Percentiles rank a stretch among this genome's conserved stretches.
Evolutionary conservation across 805 yeast genomes (phyloP).

Genomic region (Metschnikowia santaceciliae): DNA sequence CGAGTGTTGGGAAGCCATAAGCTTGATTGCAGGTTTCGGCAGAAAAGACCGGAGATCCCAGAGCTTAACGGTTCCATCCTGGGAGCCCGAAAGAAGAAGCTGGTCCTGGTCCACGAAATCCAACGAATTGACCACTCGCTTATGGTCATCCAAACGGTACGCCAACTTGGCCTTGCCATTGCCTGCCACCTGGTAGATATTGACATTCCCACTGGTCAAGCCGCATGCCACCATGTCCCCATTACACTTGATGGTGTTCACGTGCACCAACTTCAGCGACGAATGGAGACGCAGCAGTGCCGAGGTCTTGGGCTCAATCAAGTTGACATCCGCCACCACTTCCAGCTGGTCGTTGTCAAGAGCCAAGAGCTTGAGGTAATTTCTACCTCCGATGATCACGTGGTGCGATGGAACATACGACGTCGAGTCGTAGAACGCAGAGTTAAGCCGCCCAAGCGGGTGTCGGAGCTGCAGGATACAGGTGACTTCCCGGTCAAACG

Average conservation of each 20-base stretch:
- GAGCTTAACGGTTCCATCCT: slow-evolving; percentile 71
- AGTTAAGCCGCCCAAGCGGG: slow-evolving; percentile 17
- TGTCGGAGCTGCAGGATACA: slow-evolving; percentile 24
- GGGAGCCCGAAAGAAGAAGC: slow-evolving; percentile 55
- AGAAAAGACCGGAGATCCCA: slow-evolving; percentile 63
- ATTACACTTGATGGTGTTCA: slow-evolving; percentile 37
- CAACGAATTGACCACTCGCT: slow-evolving; percentile 38
- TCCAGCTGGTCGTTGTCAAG: slow-evolving; percentile 29
- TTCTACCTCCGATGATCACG: slow-evolving; percentile 41
- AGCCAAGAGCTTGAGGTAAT: slow-evolving; percentile 33
- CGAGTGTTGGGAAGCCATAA: slow-evolving; percentile 51
- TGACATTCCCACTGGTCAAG: slow-evolving; percentile 33
- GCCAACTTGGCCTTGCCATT: slow-evolving; percentile 31
- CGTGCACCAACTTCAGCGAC: slow-evolving; percentile 26
- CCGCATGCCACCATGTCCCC: slow-evolving; percentile 38
- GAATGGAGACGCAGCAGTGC: slow-evolving; percentile 11
- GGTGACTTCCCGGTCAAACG: slow-evolving; percentile 22
- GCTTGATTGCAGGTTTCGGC: slow-evolving; percentile 46
- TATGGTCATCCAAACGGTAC: slow-evolving; percentile 35
- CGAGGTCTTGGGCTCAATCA: slow-evolving; percentile 25
- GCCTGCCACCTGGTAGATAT: slow-evolving; percentile 28
- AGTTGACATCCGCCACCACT: slow-evolving; percentile 32
- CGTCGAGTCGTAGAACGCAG: slow-evolving; percentile 8
- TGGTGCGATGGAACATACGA: slow-evolving; percentile 24
- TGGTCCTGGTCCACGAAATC: slow-evolving; percentile 29